Evolutionary conservation across 306 rosid species (phyloP).

Genomic region (Cicer bijugum): DNA sequence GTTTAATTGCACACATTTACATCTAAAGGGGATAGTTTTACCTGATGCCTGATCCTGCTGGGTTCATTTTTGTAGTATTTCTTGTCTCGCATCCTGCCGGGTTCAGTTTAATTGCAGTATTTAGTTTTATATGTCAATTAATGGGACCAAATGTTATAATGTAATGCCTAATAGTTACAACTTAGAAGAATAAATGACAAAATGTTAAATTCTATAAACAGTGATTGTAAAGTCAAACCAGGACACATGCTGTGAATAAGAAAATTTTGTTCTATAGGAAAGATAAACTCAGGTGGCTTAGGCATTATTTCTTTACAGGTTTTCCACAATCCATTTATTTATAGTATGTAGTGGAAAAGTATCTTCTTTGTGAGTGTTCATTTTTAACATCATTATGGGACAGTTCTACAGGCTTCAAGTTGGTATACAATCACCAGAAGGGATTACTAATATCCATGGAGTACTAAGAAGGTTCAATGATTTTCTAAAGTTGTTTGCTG

Average conservation of each 20-base stretch:
- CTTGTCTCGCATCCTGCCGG: neutral
- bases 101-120: slow-evolving; percentile 1
- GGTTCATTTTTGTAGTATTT: slow-evolving; percentile 15
- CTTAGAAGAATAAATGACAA: neutral
- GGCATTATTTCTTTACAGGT: slow-evolving; percentile 10
- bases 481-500: slow-evolving; percentile 78
- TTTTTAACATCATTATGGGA: slow-evolving; percentile 70
- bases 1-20: neutral
- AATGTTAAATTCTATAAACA: slow-evolving; percentile 7
- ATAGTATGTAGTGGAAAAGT: slow-evolving; percentile 31
- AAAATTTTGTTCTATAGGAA: slow-evolving; percentile 1
- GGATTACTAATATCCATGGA: slow-evolving; percentile 67
- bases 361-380: slow-evolving; percentile 42
- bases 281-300: slow-evolving; percentile 26
- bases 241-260: slow-evolving; percentile 5
- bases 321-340: slow-evolving; percentile 21
- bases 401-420: slow-evolving; percentile 99
- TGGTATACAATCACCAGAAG: slow-evolving; percentile 92
- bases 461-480: slow-evolving; percentile 92
- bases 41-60: neutral
- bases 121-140: slow-evolving; percentile 25
- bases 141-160: slow-evolving; percentile 2
- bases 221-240: slow-evolving; percentile 29
- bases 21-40: slow-evolving; percentile 17
- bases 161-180: slow-evolving; percentile 19